Evolutionary conservation across 306 rosid species (phyloP), one percentile per base, ranked within the genome.

Genomic region (Bauhinia variegata): DNA sequence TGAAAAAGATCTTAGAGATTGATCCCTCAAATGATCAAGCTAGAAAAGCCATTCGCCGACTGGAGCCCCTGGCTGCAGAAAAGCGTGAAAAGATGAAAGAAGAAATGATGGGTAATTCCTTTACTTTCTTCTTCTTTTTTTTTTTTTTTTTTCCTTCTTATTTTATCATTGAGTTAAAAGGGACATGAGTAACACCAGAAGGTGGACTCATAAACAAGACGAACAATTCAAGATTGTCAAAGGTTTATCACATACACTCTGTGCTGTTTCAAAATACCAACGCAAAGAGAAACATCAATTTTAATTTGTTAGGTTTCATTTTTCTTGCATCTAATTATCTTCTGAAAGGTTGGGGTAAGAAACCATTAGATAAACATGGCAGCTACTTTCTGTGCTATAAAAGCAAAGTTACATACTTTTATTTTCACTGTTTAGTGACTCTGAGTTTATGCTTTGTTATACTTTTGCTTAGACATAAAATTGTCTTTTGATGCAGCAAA

Each of bases 51-150:
- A 86, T 90, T 49, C 74, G 77, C 8, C 87, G 80, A 18, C 68
- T 93, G 42, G 95, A 85, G 73, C 96, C 98, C 11, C 79, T 89
- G 32, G 96, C 96, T 28, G 96, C 89, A 76, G 88, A 69, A 72
- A 93, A 93, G 76, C 82, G 84, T 70, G 98, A 93, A 77, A 88
- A 85, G 82, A 87, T 93, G 96, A 93, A 89, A 84, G 98, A 88
- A 78, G 93, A 93, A 74, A 93, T 88, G 98, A 83, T 93, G 46
- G 86, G 98, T 83, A 74, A n/a, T n/a, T n/a, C n/a, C n/a, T n/a
- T n/a, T n/a, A n/a, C n/a, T n/a, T n/a, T n/a, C n/a, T n/a, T n/a
- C n/a, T n/a, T n/a, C 12, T 65, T n/a, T 30, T 23, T 1, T 2
- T 23, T 31, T 41, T 42, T 11, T 67, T 34, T 69, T 17, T 68